phyloP scores from a whole-genome alignment of 352 stramenopile species.

The Sclerospora graminicola region DNA sequence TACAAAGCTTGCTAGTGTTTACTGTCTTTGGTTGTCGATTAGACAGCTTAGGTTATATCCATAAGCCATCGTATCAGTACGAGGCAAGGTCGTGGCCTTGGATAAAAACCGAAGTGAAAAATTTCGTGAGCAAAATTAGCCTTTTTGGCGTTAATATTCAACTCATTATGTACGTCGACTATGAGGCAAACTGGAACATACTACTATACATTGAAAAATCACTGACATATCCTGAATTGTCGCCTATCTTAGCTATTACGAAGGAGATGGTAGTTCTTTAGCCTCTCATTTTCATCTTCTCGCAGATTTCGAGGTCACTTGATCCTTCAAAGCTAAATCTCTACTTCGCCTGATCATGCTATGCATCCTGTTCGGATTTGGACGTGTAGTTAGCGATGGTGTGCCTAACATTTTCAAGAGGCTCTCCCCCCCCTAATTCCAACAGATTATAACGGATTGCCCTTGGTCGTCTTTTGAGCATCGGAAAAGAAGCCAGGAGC shows the following conservation, averaged over 20 bases:
- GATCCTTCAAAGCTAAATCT: constrained; percentile 23
- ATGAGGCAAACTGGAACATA: not conserved
- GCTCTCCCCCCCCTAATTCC: no score
- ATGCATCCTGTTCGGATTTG: constrained; percentile 23
- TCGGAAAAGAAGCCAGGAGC: constrained; percentile 34
- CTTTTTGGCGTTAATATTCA: constrained; percentile 16
- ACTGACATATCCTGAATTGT: not conserved
- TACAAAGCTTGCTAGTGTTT: no score
- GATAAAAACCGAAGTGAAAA: constrained; percentile 42
- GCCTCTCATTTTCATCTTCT: constrained; percentile 43
- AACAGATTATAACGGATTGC: no score
- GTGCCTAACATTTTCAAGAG: no score
- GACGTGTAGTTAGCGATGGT: constrained; percentile 20
- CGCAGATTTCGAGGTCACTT: constrained; percentile 36
- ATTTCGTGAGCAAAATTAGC: constrained; percentile 32
- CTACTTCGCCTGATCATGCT: constrained; percentile 23
- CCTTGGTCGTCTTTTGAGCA: constrained; percentile 38
- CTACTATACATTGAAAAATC: not conserved
- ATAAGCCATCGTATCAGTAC: constrained; percentile 58
- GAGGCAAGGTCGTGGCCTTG: constrained; percentile 30
- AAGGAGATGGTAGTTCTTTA: constrained; percentile 47
- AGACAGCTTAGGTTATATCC: constrained; percentile 37
- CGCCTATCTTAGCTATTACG: constrained; percentile 22
- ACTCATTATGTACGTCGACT: constrained; percentile 38
- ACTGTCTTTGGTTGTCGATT: not conserved